Evolutionary conservation across 495 filamentous ascomycete genomes (phyloP).

Genomic region (Aspergillus homomorphus): DNA sequence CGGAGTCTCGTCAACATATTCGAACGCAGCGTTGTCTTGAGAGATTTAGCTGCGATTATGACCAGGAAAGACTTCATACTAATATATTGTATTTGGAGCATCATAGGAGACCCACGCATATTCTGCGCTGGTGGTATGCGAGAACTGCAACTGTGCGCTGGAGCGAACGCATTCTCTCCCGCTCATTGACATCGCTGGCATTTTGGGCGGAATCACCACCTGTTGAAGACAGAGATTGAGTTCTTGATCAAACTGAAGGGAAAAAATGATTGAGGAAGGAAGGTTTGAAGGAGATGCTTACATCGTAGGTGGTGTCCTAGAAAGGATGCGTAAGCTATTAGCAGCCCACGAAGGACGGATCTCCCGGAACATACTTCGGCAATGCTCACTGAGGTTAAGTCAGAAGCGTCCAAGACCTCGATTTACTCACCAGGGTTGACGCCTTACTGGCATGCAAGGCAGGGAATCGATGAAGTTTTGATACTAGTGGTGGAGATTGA

Average conservation of each 20-base stretch:
- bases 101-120: background rate
- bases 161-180: constrained; percentile 15
- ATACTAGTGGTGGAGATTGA: background rate
- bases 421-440: constrained; percentile 10
- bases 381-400: constrained; percentile 9
- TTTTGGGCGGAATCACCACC: constrained; percentile 15
- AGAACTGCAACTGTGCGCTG: constrained; percentile 8
- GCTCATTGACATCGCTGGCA: constrained; percentile 16
- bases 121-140: constrained; percentile 9
- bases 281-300: background rate
- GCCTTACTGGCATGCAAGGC: constrained; percentile 8
- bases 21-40: background rate
- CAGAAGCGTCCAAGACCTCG: background rate
- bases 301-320: constrained; percentile 18
- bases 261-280: background rate
- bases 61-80: background rate
- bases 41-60: background rate
- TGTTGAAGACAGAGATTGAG: background rate
- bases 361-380: constrained; percentile 11
- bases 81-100: background rate
- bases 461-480: background rate
- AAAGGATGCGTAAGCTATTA: background rate
- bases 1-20: constrained; percentile 17
- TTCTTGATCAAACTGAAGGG: no score
- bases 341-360: background rate